Base-by-base conservation (phyloP, 768 basidiomycete species). In the Tephrocybe sp. region DNA sequence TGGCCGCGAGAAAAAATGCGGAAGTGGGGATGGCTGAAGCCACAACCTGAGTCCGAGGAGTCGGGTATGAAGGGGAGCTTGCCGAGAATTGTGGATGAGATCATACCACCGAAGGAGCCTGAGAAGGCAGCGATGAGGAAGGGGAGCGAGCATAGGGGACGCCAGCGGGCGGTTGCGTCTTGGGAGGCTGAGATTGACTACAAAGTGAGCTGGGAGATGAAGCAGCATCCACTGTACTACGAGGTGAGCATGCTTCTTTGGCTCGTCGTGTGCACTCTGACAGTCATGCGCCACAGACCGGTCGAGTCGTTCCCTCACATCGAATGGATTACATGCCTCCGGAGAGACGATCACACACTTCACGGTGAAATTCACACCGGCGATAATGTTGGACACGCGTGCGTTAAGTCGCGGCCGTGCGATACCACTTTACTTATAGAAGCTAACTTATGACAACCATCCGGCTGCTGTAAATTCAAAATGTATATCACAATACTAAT, bases 1-100 rank as follows among this genome's bases (percentile, higher is more conserved):
- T 66, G 70, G 65, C 70, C 71, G 37, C 62, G 66, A 50, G 58
- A 63, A 36, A 62, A 47, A 18, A 44, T 57, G 38, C 34, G 56
- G 16, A 22, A 34, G 22, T 53, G 32, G 32, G 52, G 55, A 2
- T 50, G 56, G 56, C 26, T 49, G 36, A 49, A 47, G 25, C 5
- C 24, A n/a, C 18, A 22, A 19, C 36, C 55, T 15, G 44, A 50
- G 38, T 45, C 48, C 41, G 50, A 40, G 31, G 52, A 44, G 37
- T 42, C 44, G 24, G 36, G 38, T 11, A 38, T 18, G n/a, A 31
- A 31, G 36, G 32, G 32, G 21, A 42, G 47, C 30, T 44, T 47
- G 44, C 52, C 49, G 16, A 50, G 52, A 42, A 27, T 53, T 7
- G 41, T 53, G 31, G 52, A 53, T 34, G 49, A 53, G 12, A 53